Evolutionary conservation across 768 basidiomycete genomes (phyloP).

Genomic region (Agaricus blazei): DNA sequence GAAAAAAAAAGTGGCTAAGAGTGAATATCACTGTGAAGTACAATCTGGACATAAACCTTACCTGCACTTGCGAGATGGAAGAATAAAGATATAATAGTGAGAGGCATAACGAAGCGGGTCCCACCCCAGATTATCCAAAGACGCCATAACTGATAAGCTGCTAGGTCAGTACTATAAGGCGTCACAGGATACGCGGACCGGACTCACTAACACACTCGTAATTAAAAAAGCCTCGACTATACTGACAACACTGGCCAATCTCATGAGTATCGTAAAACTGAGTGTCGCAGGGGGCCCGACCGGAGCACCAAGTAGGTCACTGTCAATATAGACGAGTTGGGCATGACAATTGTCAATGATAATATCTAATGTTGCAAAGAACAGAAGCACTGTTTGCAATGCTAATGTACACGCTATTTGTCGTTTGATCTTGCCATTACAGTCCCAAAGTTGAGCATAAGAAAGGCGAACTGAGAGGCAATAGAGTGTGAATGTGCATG

Average conservation of each 20-base stretch:
- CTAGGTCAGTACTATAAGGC: too few relatives aligned
- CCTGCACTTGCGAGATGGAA: background rate
- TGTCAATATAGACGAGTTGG: background rate
- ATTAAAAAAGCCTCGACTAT: background rate
- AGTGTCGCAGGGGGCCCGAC: background rate
- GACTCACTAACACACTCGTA: background rate
- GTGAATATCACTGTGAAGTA: too few relatives aligned
- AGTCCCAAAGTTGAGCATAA: background rate
- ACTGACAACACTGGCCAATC: background rate
- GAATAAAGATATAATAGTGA: background rate
- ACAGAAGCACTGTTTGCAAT: background rate
- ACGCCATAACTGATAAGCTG: background rate
- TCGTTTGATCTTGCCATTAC: background rate
- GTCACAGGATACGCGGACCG: too few relatives aligned
- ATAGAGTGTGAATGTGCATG: background rate
- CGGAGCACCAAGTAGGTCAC: background rate
- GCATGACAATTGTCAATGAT: background rate
- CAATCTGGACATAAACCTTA: background rate
- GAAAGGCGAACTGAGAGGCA: background rate
- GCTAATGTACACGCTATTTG: background rate
- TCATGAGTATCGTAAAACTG: too few relatives aligned
- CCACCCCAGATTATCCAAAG: background rate
- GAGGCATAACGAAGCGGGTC: background rate
- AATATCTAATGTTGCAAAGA: background rate
- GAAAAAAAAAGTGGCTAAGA: too few relatives aligned